phyloP scores from a whole-genome alignment of 176 grass and related monocot species.

The Hordeum marinum region DNA sequence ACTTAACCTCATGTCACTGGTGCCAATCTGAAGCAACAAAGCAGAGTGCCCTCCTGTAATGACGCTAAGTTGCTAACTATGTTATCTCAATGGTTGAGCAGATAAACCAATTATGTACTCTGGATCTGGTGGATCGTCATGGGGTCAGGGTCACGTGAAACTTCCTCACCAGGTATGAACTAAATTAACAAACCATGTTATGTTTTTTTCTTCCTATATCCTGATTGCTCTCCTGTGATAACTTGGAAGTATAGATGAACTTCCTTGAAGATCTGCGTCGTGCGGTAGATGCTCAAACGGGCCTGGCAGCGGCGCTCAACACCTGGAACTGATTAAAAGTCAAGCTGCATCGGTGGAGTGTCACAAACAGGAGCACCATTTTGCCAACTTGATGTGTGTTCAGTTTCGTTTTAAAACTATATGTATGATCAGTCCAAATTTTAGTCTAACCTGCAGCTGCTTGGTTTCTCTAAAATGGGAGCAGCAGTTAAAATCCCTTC shows the following conservation, averaged over 20 bases:
- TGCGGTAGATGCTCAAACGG: constrained; percentile 29
- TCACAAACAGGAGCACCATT: constrained; percentile 3
- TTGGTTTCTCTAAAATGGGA: constrained; percentile 14
- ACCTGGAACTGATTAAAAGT: constrained; percentile 21
- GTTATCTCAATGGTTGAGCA: constrained; percentile 15
- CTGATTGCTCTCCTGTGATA: neutral
- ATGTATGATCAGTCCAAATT: constrained; percentile 3
- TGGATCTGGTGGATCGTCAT: constrained; percentile 40
- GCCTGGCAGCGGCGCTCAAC: neutral
- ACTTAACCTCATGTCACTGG: neutral
- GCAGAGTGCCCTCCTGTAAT: neutral
- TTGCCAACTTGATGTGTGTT: neutral
- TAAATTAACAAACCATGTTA: neutral
- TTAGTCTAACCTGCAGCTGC: constrained; percentile 21
- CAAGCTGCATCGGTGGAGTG: neutral
- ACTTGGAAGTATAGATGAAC: constrained; percentile 43
- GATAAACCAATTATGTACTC: constrained; percentile 51
- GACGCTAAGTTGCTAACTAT: constrained; percentile 30
- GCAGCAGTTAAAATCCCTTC: neutral
- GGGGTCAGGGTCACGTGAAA: constrained; percentile 34
- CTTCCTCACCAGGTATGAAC: constrained; percentile 51
- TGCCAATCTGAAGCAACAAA: constrained; percentile 4
- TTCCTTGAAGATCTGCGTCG: constrained; percentile 41
- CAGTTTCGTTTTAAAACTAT: neutral
- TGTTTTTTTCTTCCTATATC: neutral